These are phyloP conservation scores for Inonotus obliquus DNA, from an alignment of 1,284 basidiomycete genomes.

Conservation along the genomic window DNA sequence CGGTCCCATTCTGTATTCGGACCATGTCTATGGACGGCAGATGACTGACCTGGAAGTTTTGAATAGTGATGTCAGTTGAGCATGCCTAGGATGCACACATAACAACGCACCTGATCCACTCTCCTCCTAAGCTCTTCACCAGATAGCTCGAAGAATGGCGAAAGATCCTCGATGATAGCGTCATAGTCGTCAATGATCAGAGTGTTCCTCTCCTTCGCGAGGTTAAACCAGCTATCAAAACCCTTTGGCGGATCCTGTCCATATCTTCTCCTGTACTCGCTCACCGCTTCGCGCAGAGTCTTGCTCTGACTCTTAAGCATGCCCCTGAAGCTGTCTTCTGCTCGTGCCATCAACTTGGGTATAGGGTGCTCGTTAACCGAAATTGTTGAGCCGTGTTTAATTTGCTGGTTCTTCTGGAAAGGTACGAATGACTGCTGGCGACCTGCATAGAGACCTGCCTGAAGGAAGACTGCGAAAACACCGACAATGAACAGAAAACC, in stretches of 20 bases:
- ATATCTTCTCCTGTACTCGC: constrained; percentile 78
- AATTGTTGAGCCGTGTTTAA: constrained; percentile 14
- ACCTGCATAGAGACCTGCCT: constrained; percentile 48
- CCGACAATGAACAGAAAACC: constrained; percentile 42
- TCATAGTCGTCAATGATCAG: constrained; percentile 92
- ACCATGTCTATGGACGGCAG: constrained; percentile 84
- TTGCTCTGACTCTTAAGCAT: constrained; percentile 72
- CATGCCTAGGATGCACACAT: background rate
- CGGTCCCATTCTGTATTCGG: constrained; percentile 61
- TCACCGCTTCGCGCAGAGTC: constrained; percentile 68
- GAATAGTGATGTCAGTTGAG: background rate
- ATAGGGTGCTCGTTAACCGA: constrained; percentile 63
- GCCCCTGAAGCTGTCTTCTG: constrained; percentile 60
- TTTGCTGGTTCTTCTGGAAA: constrained; percentile 14
- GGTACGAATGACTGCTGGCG: constrained; percentile 21
- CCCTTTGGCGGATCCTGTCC: constrained; percentile 77
- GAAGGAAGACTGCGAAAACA: constrained; percentile 50
- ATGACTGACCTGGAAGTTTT: constrained; percentile 54
- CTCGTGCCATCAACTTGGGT: constrained; percentile 74
- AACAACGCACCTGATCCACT: constrained; percentile 54
- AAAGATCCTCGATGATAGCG: constrained; percentile 71
- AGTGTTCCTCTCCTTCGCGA: constrained; percentile 68
- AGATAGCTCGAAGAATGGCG: constrained; percentile 73
- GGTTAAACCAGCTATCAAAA: constrained; percentile 87
- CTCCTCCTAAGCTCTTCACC: constrained; percentile 71